Evolutionary conservation across 805 yeast genomes (phyloP).

Genomic region (Zygosaccharomyces bisporus): DNA sequence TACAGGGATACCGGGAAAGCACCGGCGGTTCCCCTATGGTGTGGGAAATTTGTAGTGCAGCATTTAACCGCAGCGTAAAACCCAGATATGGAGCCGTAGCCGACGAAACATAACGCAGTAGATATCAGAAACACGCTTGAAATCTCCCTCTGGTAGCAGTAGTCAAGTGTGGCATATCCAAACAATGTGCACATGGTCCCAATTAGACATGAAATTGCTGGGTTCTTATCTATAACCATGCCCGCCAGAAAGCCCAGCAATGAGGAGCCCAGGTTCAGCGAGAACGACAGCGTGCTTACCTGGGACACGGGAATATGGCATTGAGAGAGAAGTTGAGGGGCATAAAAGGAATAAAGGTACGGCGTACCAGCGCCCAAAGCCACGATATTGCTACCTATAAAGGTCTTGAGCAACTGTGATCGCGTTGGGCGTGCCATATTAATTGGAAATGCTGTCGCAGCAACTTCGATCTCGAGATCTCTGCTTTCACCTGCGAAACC

Average conservation of each 20-base stretch:
- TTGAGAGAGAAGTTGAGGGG: conserved; percentile 61
- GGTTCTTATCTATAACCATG: conserved; percentile 54
- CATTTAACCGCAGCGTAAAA: conserved; percentile 54
- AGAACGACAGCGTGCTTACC: conserved; percentile 61
- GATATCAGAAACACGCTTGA: conserved; percentile 44
- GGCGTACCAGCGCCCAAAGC: conserved; percentile 73
- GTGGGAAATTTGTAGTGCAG: conserved; percentile 58
- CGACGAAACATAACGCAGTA: conserved; percentile 49
- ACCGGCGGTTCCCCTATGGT: conserved; percentile 65
- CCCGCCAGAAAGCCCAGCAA: conserved; percentile 73
- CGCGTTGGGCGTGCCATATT: conserved; percentile 15
- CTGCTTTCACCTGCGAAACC: neutral
- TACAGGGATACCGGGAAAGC: conserved; percentile 65
- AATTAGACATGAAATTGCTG: conserved; percentile 47
- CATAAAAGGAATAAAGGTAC: conserved; percentile 68
- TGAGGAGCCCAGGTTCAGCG: conserved; percentile 61
- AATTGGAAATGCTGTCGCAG: neutral
- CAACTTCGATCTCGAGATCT: neutral
- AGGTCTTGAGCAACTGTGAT: conserved; percentile 21
- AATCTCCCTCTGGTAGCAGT: conserved; percentile 42
- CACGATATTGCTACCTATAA: conserved; percentile 41
- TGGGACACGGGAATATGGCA: conserved; percentile 56
- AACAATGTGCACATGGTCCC: conserved; percentile 54
- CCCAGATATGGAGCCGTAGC: conserved; percentile 61
- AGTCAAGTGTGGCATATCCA: conserved; percentile 52